These are phyloP conservation scores for Davidsoniella eucalypti DNA, from an alignment of 2,329 filamentous ascomycete species.

Conservation along the genomic window DNA sequence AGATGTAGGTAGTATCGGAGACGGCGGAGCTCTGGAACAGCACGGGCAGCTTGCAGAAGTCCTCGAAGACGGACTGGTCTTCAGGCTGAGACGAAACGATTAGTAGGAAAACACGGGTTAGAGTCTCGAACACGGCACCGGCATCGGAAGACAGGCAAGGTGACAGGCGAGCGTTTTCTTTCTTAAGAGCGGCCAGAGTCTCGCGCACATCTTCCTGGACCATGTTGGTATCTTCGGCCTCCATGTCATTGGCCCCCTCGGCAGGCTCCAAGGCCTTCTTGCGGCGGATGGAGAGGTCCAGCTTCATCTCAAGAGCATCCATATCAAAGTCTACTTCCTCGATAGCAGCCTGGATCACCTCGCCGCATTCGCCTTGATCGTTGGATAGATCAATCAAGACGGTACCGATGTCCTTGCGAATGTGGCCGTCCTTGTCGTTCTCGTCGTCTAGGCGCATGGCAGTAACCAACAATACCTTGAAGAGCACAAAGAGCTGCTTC, in stretches of 20 bases:
- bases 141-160: constrained; percentile 37
- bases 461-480: constrained; percentile 47
- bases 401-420: constrained; percentile 48
- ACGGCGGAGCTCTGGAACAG: constrained; percentile 37
- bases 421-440: constrained; percentile 35
- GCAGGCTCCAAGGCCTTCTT: constrained; percentile 31
- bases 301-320: constrained; percentile 55
- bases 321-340: constrained; percentile 54
- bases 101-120: constrained; percentile 41
- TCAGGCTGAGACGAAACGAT: constrained; percentile 30
- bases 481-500: constrained; percentile 44
- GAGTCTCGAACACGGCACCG: constrained; percentile 37
- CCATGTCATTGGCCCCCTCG: constrained; percentile 31
- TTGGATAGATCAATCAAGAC: constrained; percentile 51
- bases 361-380: constrained; percentile 37
- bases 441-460: constrained; percentile 40
- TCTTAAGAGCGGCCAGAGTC: constrained; percentile 24
- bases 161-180: constrained; percentile 23
- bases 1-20: constrained; percentile 50
- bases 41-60: constrained; percentile 38
- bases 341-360: constrained; percentile 50
- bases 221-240: constrained; percentile 25
- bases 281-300: constrained; percentile 53
- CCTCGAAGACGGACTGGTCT: constrained; percentile 24
- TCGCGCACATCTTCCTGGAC: constrained; percentile 23